Evolutionary conservation across 768 basidiomycete species (phyloP), one percentile per base, ranked within the genome.

Genomic region (Boletellus emodensis): DNA sequence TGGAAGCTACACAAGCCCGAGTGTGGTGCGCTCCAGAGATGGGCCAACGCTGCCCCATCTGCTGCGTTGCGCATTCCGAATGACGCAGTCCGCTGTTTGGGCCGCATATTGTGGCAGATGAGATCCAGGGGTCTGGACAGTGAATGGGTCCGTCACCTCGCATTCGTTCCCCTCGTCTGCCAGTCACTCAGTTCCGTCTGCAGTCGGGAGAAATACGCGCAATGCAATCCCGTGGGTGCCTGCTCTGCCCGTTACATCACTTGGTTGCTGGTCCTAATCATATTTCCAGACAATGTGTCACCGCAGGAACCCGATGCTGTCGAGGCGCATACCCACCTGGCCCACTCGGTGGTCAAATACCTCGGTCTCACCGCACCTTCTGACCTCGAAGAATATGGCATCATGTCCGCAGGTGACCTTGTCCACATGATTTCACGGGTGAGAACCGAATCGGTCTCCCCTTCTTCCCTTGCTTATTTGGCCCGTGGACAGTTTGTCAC

Each of bases 21-120:
- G 75, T 97, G 95, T 61, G 50, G 54, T 6, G 84, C 90, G 0
- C 69, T 94, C 9, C 75, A 75, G 48, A 70, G 68, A 46, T 85
- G 84, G 86, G 72, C 71, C 1, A 64, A 73, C 26, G 59, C 71
- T 14, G 80, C 80, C 6, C 76, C 79, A 2, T 78, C 78, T 3
- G 51, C 66, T 12, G 73, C 76, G 10, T 53, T 75, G 4, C 53
- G 75, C 4, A 60, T 85, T 15, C 90, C 93, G 0, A 83, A 77
- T 30, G 93, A 95, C 51, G 88, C 87, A 1, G 75, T 95, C 10
- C 71, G 94, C 44, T 87, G 84, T 55, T 69, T 97, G 13, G 91
- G 81, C 0, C 79, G 92, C 37, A 74, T 94, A 15, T 59, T 92
- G 26, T 90, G 86, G 85, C 71, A 60, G 24, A 78, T 74, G 46